Evolutionary conservation across 805 yeast species (phyloP), one percentile per base, ranked within the genome.

Genomic region (Sugiyamaella americana): DNA sequence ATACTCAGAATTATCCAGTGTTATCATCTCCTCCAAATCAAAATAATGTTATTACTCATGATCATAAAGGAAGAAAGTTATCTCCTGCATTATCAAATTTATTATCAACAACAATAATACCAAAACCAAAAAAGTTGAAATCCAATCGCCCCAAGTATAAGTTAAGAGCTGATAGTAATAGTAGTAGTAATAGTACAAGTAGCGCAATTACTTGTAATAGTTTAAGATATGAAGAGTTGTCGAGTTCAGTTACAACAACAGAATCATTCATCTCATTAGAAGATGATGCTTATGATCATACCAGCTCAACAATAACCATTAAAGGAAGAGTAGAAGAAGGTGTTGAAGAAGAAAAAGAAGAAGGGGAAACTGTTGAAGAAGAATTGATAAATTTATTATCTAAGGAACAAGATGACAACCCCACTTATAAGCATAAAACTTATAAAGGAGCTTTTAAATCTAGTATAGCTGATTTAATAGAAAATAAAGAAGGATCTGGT

Each of bases 61-160:
- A 54, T 30, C 58, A 50, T 37, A 41, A 41, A 16, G 58, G 58
- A 5, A 36, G 58, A 36, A 46, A 46, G 37, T 41, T 54, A 37
- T 40, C 52, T 21, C 54, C 55, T 19, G 56, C 54, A 17, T 32
- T 54, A 45, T 26, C 53, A 20, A 47, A 48, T 21, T 44, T 54
- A 47, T 40, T 54, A 18, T 46, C 44, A 16, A 42, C 54, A 1
- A 54, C 55, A 20, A 53, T 50, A 10, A 54, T 54, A 11, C 56
- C 58, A 16, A 21, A 38, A 10, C 51, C 41, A 16, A 34, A 30
- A 34, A 42, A 42, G 11, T 6, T 5, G 11, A 35, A 35, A 17
- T 13, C 32, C 32, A 26, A 8, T 8, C 8, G 32, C 8, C 32
- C 32, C 32, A 13, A 26, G 13, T 26, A 8, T 8, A 26, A 35